Conservation (phyloP, 169 alveolate species). For the Plasmodium blacklocki region DNA sequence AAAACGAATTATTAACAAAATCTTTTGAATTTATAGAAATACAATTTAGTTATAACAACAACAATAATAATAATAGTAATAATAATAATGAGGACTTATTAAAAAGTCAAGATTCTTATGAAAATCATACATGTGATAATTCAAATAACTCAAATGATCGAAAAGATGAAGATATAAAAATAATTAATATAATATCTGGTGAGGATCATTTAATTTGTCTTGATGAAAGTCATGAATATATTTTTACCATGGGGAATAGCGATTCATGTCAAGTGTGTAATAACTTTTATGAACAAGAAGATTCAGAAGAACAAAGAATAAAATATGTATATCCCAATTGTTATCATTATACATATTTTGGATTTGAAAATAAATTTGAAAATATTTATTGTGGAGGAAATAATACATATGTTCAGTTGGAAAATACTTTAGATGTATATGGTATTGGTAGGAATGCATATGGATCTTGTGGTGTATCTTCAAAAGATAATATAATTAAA, state of each 20-base stretch:
- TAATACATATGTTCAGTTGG: slow-evolving; percentile 86
- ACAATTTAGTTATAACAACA: slow-evolving; percentile 1
- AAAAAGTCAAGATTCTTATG: slow-evolving; percentile 8
- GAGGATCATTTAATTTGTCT: slow-evolving; percentile 84
- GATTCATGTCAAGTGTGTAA: slow-evolving; percentile 83
- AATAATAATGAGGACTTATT: too few relatives aligned
- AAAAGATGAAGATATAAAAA: slow-evolving; percentile 27
- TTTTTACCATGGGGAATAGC: slow-evolving; percentile 84
- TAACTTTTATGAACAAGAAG: slow-evolving; percentile 55
- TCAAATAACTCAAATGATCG: slow-evolving; percentile 3
- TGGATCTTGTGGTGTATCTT: slow-evolving; percentile 86
- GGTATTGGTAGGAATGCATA: slow-evolving; percentile 91
- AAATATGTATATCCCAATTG: slow-evolving; percentile 57
- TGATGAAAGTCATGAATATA: slow-evolving; percentile 71
- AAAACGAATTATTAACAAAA: slow-evolving; percentile 44
- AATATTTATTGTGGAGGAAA: slow-evolving; percentile 86
- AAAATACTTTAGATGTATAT: slow-evolving; percentile 76
- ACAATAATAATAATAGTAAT: background rate
- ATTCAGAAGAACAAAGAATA: slow-evolving; percentile 27
- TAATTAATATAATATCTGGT: slow-evolving; percentile 81
- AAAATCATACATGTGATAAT: slow-evolving; percentile 50
- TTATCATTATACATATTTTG: slow-evolving; percentile 73
- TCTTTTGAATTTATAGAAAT: slow-evolving; percentile 53
- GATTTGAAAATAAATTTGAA: slow-evolving; percentile 73
- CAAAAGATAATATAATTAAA: slow-evolving; percentile 76